phyloP scores from a whole-genome alignment of 2,329 filamentous ascomycete genomes.

The Aspergillus sp. region DNA sequence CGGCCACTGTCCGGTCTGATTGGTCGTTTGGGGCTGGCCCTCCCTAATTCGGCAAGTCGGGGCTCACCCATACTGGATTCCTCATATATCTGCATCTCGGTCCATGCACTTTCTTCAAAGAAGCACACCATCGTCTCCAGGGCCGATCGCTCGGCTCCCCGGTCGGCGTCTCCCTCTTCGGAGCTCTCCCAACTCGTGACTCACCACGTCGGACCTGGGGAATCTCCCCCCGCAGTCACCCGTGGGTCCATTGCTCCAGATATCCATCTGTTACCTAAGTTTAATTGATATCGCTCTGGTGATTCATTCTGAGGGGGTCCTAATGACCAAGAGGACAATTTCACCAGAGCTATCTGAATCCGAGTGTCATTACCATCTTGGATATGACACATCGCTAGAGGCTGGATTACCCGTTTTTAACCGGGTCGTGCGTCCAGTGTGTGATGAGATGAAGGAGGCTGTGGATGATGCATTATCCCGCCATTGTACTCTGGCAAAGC shows the following conservation, averaged over 20 bases:
- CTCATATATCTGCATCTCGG: not conserved
- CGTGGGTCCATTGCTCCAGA: not conserved
- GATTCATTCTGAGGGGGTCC: no score
- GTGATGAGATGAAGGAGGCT: no score
- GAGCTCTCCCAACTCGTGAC: not conserved
- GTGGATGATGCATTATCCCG: no score
- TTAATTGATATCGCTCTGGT: not conserved
- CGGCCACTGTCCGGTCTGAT: not conserved
- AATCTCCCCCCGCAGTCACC: not conserved
- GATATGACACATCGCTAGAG: no score
- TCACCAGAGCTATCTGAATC: no score
- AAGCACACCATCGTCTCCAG: not conserved
- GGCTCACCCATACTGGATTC: no score
- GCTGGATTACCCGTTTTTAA: no score
- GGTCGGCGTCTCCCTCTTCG: not conserved
- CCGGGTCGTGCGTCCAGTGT: no score
- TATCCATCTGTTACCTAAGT: not conserved
- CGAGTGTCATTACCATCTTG: no score
- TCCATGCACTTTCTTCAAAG: not conserved
- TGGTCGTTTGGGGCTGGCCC: not conserved
- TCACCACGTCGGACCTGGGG: not conserved
- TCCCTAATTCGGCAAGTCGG: not conserved
- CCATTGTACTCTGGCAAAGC: no score
- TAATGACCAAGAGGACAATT: no score
- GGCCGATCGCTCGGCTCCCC: not conserved